Evolutionary conservation across 2,329 filamentous ascomycete species (phyloP).

Genomic region (Ophiostoma pallidulum): DNA sequence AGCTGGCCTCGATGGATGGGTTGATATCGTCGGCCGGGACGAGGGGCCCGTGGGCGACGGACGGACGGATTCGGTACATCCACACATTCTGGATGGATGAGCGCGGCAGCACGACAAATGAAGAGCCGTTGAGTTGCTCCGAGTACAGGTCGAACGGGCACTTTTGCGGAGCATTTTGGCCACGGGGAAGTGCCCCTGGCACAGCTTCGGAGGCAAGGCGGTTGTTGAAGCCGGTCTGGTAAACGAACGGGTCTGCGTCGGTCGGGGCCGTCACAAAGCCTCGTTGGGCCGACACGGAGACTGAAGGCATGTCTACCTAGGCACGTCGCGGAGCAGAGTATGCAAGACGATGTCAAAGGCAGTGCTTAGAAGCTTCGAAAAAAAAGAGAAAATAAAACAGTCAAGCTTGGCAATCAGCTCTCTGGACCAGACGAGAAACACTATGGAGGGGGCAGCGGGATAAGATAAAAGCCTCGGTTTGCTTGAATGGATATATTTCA

Average conservation of each 20-base stretch:
- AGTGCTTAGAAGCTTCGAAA: too few relatives aligned
- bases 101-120: constrained; percentile 23
- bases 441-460: neutral
- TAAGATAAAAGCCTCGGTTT: neutral
- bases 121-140: constrained; percentile 37
- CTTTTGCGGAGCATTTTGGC: constrained; percentile 36
- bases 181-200: constrained; percentile 33
- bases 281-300: constrained; percentile 6
- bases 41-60: constrained; percentile 22
- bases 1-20: constrained; percentile 29
- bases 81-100: constrained; percentile 23
- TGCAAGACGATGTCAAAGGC: neutral
- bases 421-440: neutral
- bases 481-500: neutral
- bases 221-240: constrained; percentile 49
- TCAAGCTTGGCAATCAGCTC: too few relatives aligned
- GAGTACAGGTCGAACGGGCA: constrained; percentile 32
- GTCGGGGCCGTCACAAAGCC: constrained; percentile 1
- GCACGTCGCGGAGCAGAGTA: neutral
- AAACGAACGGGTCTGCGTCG: constrained; percentile 35
- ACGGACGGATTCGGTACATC: constrained; percentile 26
- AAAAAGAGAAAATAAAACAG: too few relatives aligned
- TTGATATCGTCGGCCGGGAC: constrained; percentile 14
- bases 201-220: constrained; percentile 37
- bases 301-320: constrained; percentile 15